Conservation (phyloP, 331 rosid species). For the Malus hybrid region DNA sequence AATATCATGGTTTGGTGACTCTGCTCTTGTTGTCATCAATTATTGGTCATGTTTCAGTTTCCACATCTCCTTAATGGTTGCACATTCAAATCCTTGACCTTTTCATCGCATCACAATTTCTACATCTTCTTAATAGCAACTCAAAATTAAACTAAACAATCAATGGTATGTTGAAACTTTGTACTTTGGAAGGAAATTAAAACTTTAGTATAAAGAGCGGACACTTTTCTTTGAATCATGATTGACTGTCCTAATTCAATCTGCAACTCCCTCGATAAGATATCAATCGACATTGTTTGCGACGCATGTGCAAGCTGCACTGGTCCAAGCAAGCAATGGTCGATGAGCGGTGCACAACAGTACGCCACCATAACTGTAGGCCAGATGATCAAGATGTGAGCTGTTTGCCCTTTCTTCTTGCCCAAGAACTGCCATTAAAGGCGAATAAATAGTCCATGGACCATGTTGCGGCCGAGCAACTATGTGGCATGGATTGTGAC, state of each 20-base stretch:
- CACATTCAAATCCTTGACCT: too few species aligned
- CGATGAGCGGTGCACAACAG: not conserved
- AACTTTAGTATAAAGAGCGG: too few species aligned
- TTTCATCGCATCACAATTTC: too few species aligned
- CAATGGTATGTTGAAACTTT: not conserved
- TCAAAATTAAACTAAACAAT: too few species aligned
- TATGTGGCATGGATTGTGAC: constrained; percentile 1
- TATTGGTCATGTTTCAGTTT: too few species aligned
- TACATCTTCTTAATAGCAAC: not conserved
- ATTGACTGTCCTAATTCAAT: not conserved
- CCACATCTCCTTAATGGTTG: too few species aligned
- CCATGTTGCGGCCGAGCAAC: constrained; percentile 3
- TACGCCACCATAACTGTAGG: not conserved
- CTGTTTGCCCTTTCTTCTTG: not conserved
- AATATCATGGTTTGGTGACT: too few species aligned
- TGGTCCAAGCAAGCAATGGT: not conserved
- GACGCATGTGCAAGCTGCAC: not conserved
- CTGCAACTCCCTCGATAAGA: not conserved
- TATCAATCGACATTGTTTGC: not conserved
- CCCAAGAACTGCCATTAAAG: not conserved
- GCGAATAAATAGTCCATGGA: not conserved
- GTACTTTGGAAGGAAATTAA: not conserved
- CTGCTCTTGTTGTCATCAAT: too few species aligned
- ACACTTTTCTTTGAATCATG: not conserved
- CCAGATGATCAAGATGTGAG: not conserved